Percentiles rank a stretch among this genome's conserved stretches.
Evolutionary conservation across 2,329 filamentous ascomycete species (phyloP).

Genomic region (Fusarium lateritium): DNA sequence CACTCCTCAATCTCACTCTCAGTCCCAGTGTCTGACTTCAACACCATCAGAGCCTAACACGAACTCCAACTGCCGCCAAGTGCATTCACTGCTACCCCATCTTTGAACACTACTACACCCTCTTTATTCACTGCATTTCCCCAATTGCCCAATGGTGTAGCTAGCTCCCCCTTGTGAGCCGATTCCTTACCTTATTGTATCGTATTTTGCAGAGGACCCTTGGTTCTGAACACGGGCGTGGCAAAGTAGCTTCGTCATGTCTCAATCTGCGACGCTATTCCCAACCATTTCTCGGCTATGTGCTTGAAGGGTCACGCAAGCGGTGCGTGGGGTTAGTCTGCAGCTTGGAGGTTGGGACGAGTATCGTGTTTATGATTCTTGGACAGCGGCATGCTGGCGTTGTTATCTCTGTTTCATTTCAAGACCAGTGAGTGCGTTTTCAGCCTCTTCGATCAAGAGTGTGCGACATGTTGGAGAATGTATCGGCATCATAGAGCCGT

Average conservation of each 20-base stretch:
- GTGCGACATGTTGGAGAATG: background rate
- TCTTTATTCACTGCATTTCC: conserved; percentile 12
- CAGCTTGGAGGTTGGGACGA: conserved; percentile 15
- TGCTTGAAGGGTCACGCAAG: conserved; percentile 39
- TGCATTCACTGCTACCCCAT: conserved; percentile 22
- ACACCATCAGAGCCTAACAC: conserved; percentile 40
- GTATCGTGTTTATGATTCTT: conserved; percentile 5
- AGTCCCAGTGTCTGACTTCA: conserved; percentile 21
- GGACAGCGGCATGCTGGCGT: background rate
- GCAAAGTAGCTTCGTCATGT: conserved; percentile 38
- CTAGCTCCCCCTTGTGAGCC: conserved; percentile 2
- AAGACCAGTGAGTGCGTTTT: background rate
- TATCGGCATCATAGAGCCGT: conserved; percentile 29
- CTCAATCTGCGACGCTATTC: conserved; percentile 42
- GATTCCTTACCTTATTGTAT: conserved; percentile 20
- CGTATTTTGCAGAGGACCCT: conserved; percentile 28
- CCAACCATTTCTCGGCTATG: conserved; percentile 24
- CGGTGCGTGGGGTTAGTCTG: conserved; percentile 31
- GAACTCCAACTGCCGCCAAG: conserved; percentile 41
- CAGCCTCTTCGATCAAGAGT: conserved; percentile 10
- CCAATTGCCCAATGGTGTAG: conserved; percentile 38
- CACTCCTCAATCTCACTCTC: conserved; percentile 9
- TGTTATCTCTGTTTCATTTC: background rate
- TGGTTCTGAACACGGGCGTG: conserved; percentile 30
- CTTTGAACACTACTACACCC: conserved; percentile 29